These are phyloP conservation scores for Stramenopiles sp. DNA, from an alignment of 352 stramenopile genomes.

Conservation along the genomic window DNA sequence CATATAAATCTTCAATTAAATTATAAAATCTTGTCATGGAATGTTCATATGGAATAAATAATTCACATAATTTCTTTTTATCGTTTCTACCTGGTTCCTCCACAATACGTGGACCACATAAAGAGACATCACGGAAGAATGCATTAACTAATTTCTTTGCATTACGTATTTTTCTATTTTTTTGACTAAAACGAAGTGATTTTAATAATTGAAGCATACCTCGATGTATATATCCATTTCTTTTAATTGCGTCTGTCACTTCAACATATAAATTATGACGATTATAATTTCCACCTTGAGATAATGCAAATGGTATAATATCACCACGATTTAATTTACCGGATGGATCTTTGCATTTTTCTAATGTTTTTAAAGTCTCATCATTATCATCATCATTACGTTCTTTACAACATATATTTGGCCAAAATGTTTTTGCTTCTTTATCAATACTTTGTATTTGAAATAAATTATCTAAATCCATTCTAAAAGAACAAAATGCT, in stretches of 20 bases:
- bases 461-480: background rate
- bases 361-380: background rate
- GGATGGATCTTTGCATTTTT: background rate
- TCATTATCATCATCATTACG: no score
- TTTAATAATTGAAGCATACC: background rate
- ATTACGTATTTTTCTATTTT: background rate
- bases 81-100: background rate
- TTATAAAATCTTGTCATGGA: background rate
- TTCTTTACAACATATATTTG: conserved; percentile 3
- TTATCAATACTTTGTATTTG: background rate
- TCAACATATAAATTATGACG: background rate
- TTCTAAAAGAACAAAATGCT: background rate
- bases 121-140: background rate
- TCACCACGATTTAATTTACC: background rate
- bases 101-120: background rate
- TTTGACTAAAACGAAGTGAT: background rate
- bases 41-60: conserved; percentile 3
- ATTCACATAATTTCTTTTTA: background rate
- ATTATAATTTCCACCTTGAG: background rate
- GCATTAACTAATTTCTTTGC: background rate
- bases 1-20: background rate
- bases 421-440: background rate
- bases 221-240: background rate
- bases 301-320: background rate
- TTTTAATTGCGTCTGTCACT: background rate